A percentile compares a stretch with the other conserved stretches of the same genome.
Evolutionary conservation across 345 rosid species (phyloP).

Genomic region (Corchorus olitorius): DNA sequence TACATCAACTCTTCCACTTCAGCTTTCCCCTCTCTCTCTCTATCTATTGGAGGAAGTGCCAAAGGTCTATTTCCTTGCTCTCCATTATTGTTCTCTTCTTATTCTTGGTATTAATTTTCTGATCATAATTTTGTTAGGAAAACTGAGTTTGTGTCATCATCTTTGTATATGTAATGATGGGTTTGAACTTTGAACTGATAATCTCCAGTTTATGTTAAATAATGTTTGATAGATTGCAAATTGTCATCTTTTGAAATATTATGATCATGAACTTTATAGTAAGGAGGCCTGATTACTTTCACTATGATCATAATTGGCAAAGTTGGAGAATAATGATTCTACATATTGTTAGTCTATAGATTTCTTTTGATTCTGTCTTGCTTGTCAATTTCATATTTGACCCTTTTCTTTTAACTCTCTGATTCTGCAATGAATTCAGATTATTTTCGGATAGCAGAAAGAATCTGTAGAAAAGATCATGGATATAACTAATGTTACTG

Average conservation of each 20-base stretch:
- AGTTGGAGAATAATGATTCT: background rate
- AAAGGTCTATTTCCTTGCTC: constrained; percentile 10
- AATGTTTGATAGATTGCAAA: background rate
- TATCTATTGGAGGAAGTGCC: background rate
- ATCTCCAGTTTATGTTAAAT: background rate
- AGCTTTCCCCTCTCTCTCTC: background rate
- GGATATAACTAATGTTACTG: constrained; percentile 91
- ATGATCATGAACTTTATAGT: background rate
- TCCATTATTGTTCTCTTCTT: background rate
- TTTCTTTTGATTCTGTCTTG: background rate
- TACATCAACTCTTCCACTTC: background rate
- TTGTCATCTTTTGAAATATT: background rate
- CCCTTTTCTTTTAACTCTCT: background rate
- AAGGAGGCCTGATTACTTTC: background rate
- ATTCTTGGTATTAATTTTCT: background rate
- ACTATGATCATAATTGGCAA: background rate
- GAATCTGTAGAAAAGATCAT: constrained; percentile 30
- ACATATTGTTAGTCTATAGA: background rate
- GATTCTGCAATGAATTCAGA: background rate
- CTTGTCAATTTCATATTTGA: background rate
- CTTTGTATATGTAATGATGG: background rate
- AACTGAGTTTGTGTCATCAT: background rate
- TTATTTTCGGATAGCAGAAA: background rate
- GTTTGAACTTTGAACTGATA: constrained; percentile 13
- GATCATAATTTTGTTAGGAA: background rate